phyloP scores from a whole-genome alignment of 2,329 filamentous ascomycete genomes.

The Ceratocystis destructans region DNA sequence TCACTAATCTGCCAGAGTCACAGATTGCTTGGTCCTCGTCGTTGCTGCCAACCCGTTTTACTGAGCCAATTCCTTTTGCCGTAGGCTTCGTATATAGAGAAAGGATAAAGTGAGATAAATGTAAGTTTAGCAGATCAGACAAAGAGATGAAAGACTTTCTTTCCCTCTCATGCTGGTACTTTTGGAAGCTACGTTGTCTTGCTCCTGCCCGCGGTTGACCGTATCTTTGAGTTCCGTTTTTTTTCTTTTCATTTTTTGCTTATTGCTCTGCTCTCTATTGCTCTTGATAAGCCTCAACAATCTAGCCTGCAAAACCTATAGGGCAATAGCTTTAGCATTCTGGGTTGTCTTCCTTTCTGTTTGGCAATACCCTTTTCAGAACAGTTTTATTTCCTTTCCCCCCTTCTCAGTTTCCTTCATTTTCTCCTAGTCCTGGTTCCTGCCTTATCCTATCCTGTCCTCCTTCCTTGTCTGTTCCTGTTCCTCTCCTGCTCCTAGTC shows the following conservation, averaged over 20 bases:
- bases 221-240: not conserved
- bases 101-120: no score
- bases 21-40: not conserved
- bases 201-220: not conserved
- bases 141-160: no score
- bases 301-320: not conserved
- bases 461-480: not conserved
- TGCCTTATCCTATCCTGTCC: not conserved
- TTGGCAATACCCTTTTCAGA: not conserved
- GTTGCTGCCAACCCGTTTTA: not conserved
- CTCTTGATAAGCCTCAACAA: not conserved
- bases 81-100: no score
- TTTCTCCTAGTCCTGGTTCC: conserved; percentile 9
- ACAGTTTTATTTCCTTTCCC: conserved; percentile 7
- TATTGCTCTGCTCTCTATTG: not conserved
- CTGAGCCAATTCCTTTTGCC: no score
- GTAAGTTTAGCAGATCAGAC: no score
- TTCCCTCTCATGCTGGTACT: no score
- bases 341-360: conserved; percentile 7
- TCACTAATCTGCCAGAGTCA: not conserved
- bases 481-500: not conserved
- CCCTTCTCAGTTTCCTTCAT: conserved; percentile 8
- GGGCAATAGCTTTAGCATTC: not conserved
- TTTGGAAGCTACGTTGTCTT: no score
- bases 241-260: not conserved